Evolutionary conservation across 2,329 filamentous ascomycete genomes (phyloP), one percentile per base, ranked within the genome.

Genomic region (Pestalotiopsis sp.): DNA sequence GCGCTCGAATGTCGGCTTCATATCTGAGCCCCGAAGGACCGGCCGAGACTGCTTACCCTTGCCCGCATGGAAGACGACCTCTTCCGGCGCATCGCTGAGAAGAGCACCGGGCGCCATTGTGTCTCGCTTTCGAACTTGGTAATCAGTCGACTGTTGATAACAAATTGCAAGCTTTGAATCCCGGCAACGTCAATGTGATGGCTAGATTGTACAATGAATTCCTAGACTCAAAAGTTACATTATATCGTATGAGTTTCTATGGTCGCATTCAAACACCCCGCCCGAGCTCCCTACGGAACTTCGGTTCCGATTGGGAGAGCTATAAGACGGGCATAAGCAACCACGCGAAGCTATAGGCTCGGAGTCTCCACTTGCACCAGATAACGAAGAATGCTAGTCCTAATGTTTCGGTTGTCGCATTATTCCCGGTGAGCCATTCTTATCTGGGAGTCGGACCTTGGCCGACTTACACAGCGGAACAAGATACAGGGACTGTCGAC

Each of bases 21-120:
- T 62, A 11, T 60, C 56, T 13, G 39, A 38, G 56, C 67, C 63
- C 7, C 36, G 57, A 12, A 68, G 27, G 17, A 68, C 27, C 1
- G 57, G 59, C 11, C 67, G 67, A 3, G 49, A 57, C 61, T 69
- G 68, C 52, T 64, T 69, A 4, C 68, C 68, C 39, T 69, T 69
- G 45, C 68, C 68, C 4, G 68, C 68, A 57, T 69, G 68, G 66
- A 69, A 69, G 60, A 69, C 60, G 27, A 69, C 66, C 60, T 69
- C 68, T 25, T 56, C 39, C 31, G 68, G 59, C 4, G 63, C 57
- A 25, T 69, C 68, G 36, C 45, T 25, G 12, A 68, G 23, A 12
- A 67, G 66, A 14, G 66, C 60, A 36, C 68, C 68, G n/a, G 68
- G 68, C 23, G 68, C 68, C 68, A 69, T 69, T 20, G 14, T 69